Evolutionary conservation across 2,329 filamentous ascomycete genomes (phyloP), one percentile per base, ranked within the genome.

Genomic region (Magnaporthiopsis incrustans): DNA sequence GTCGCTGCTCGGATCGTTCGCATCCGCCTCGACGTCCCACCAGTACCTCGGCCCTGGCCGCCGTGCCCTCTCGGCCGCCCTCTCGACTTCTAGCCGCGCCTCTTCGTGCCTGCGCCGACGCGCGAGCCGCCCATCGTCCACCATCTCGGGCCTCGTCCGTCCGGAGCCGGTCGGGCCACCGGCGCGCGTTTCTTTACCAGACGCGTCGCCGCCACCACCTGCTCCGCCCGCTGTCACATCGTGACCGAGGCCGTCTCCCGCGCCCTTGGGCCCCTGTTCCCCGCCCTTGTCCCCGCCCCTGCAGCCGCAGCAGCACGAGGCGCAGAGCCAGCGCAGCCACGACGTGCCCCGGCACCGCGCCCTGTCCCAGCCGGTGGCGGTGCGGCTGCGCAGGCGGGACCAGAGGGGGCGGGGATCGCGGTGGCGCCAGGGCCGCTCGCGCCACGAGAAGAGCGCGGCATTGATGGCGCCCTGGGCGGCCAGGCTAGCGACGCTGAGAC

Each of bases 391-490:
- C n/a, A 50, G 44, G 67, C 64, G 44, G 68, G 70, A 26, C 71
- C 73, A 75, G 65, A 76, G 74, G 3, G 72, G 71, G 64, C 69
- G 72, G 15, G 67, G 71, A 61, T 62, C 44, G n/a, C 85, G 81
- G 64, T 86, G 79, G 59, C 77, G 77, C 89, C 89, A 93, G 0
- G 90, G 90, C 71, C 85, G 85, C 73, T 94, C 90, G 59, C 89
- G 82, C 35, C 83, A 77, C 35, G 81, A 83, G 73, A 93, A 93
- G 27, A 93, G 81, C 64, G 82, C 73, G 66, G 87, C 86, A 71
- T 93, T 88, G 1, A 86, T 85, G 1, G 85, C 79, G 2, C 89
- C 89, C 73, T 92, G 89, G 50, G 84, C 78, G 60, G 81, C 84
- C 38, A 91, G 72, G 69, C 81, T 89, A 60, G 86, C 76, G 4